A percentile compares a stretch with the other conserved stretches of the same genome.
Evolutionary conservation across 2,329 filamentous ascomycete genomes (phyloP).

Genomic region (Calonectria pteridis): DNA sequence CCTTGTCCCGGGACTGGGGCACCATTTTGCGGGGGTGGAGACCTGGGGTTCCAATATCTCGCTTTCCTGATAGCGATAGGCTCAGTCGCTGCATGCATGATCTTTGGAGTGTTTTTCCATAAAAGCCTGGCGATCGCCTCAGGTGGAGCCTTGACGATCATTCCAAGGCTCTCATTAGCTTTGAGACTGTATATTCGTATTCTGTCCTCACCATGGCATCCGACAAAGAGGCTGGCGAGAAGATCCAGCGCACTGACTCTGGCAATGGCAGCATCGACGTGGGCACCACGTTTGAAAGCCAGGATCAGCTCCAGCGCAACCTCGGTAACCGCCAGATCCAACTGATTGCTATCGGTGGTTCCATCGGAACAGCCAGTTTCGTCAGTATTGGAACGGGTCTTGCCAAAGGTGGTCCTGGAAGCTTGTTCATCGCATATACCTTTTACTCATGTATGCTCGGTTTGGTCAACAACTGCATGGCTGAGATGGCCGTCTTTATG

Average conservation of each 20-base stretch:
- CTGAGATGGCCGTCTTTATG: constrained; percentile 31
- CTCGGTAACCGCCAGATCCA: constrained; percentile 32
- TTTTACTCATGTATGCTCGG: constrained; percentile 30
- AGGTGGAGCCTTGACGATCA: neutral
- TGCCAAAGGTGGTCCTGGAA: constrained; percentile 27
- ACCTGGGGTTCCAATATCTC: neutral
- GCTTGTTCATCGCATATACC: constrained; percentile 28
- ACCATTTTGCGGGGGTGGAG: constrained; percentile 7
- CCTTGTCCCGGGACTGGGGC: neutral
- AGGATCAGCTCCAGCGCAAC: constrained; percentile 24
- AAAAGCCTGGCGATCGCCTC: neutral
- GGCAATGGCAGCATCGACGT: constrained; percentile 19
- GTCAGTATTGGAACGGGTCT: constrained; percentile 32
- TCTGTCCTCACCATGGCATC: constrained; percentile 15
- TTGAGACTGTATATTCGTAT: constrained; percentile 11
- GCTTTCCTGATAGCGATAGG: constrained; percentile 1
- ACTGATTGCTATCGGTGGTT: constrained; percentile 32
- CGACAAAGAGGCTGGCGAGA: constrained; percentile 23
- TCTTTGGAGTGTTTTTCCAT: constrained; percentile 2
- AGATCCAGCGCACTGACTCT: constrained; percentile 18
- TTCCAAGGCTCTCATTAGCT: neutral
- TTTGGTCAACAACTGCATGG: constrained; percentile 28
- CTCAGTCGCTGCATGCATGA: neutral
- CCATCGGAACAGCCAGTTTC: constrained; percentile 32
- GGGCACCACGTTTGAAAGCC: constrained; percentile 11